Evolutionary conservation across 2,329 filamentous ascomycete species (phyloP), one percentile per base, ranked within the genome.

Genomic region (Fusarium irregulare): DNA sequence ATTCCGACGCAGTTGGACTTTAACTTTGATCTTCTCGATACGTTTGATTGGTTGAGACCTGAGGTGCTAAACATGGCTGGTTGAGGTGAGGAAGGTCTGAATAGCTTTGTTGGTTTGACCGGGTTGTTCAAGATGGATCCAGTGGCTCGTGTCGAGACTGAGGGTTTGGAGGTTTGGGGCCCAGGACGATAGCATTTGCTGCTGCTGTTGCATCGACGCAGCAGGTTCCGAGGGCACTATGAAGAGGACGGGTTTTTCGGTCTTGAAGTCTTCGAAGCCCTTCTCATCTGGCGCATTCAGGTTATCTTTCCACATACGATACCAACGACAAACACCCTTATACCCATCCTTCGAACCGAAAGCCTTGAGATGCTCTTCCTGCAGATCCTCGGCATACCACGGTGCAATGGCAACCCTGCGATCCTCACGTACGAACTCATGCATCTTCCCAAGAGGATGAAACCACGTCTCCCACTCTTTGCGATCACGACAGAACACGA

Each of bases 1-100:
- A 41, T 67, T 72, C 78, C 56, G 34, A 71, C 73, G 42, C 76
- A 73, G 34, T 58, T 73, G 25, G 75, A 76, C 21, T 85, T 85
- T 56, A 83, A 83, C 58, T 84, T 85, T 59, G 83, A 85, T 57
- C 75, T 86, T 34, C 68, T 85, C 2, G 82, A 86, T 65, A 85
- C 84, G 0, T 86, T 84, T 72, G 82, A 84, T 59, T 86, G 83
- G 83, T 69, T 84, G 51, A 70, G 80, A 5, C 60, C 73, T 3
- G 71, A 74, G 13, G 65, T 58, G 16, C 2, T 55, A 49, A 57
- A 16, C 14, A 53, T 48, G 14, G 12, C 50, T 32, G 11, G 28
- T 13, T 64, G 40, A 64, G 12, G 23, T 25, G 10, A 74, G 27
- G 23, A 77, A 77, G 2, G 50, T n/a, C 4, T 64, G 63, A 12